These are phyloP conservation scores for Schizochytrium sp. DNA, from an alignment of 108 stramenopile species.

Conservation along the genomic window DNA sequence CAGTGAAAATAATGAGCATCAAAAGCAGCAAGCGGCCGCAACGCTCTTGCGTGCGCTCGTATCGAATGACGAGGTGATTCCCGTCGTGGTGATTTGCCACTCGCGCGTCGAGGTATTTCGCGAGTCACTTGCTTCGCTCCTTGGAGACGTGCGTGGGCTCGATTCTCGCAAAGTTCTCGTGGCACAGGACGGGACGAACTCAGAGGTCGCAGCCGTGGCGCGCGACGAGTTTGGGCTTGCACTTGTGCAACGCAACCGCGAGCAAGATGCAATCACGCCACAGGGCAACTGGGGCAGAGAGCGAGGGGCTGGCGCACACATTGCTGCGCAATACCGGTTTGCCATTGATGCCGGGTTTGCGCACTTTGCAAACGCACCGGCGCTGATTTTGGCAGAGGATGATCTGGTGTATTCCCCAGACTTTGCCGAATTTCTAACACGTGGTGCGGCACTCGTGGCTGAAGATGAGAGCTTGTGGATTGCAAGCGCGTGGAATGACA, in stretches of 20 bases:
- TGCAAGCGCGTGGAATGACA: conserved; percentile 21
- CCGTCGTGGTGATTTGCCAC: conserved; percentile 3
- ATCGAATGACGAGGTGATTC: neutral
- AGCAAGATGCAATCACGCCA: neutral
- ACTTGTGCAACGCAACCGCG: neutral
- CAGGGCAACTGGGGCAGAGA: neutral
- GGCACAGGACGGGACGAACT: neutral
- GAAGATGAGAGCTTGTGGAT: neutral
- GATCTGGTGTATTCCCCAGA: neutral
- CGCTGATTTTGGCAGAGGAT: neutral
- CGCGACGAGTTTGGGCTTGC: neutral
- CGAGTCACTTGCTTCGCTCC: neutral
- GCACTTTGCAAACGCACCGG: neutral
- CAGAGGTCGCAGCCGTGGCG: neutral
- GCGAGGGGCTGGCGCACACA: neutral
- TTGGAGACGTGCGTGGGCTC: neutral
- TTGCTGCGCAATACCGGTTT: neutral
- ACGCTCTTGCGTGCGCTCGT: too few species aligned
- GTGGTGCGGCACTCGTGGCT: neutral
- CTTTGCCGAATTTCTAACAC: neutral
- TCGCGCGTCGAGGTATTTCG: neutral
- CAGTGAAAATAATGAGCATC: too few species aligned
- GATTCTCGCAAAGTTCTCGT: neutral
- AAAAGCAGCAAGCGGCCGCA: too few species aligned
- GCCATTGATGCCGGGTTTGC: neutral